Conservation (phyloP, 495 filamentous ascomycete species). For the Oleoguttula mirabilis region DNA sequence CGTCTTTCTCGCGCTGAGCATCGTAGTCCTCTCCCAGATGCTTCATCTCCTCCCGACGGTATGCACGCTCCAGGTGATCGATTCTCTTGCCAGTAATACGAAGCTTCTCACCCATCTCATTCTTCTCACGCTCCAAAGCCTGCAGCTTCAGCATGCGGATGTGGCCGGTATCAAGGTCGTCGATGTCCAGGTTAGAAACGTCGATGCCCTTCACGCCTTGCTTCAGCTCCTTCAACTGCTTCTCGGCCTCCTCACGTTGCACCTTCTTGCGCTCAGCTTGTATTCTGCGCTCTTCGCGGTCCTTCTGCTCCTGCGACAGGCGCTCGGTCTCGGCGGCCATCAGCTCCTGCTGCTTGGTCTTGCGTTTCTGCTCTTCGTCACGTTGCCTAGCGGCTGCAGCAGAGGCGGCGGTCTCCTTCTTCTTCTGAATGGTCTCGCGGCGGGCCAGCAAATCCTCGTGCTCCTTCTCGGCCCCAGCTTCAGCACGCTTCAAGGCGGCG, state of each 20-base stretch:
- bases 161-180: constrained; percentile 76
- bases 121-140: constrained; percentile 95
- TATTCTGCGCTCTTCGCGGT: constrained; percentile 78
- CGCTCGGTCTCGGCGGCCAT: constrained; percentile 80
- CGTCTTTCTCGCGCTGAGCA: constrained; percentile 65
- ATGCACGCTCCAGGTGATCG: constrained; percentile 94
- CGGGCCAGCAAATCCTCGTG: constrained; percentile 79
- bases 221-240: constrained; percentile 89
- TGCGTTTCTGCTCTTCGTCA: constrained; percentile 78
- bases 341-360: constrained; percentile 68
- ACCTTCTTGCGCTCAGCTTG: constrained; percentile 85
- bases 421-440: constrained; percentile 84
- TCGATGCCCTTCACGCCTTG: constrained; percentile 67
- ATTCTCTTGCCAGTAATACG: constrained; percentile 89
- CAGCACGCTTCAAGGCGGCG: constrained; percentile 64
- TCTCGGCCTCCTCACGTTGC: constrained; percentile 85
- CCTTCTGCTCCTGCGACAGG: constrained; percentile 76
- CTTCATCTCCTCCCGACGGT: constrained; percentile 88
- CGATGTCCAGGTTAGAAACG: constrained; percentile 59
- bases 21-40: constrained; percentile 80
- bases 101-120: constrained; percentile 76
- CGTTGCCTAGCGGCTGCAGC: constrained; percentile 76
- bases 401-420: constrained; percentile 84
- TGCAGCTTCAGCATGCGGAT: constrained; percentile 89
- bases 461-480: constrained; percentile 79